These are phyloP conservation scores for Aureobasidium sp. DNA, from an alignment of 2,329 filamentous ascomycete genomes.

Conservation along the genomic window DNA sequence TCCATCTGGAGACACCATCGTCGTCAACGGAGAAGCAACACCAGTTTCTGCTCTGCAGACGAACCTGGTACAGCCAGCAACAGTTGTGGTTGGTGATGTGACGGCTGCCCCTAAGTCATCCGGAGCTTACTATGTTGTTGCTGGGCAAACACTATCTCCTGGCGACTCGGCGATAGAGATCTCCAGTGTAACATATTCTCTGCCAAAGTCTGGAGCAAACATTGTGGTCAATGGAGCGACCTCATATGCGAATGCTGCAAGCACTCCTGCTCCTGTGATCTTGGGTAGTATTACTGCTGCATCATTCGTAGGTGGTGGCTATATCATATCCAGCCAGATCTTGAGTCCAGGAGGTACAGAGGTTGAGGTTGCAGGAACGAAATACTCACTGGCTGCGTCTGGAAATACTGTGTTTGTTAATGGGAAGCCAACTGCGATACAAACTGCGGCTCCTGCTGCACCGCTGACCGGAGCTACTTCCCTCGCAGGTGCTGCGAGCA, in stretches of 20 bases:
- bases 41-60: background rate
- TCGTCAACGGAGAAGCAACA: background rate
- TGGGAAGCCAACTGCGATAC: background rate
- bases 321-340: background rate
- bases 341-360: background rate
- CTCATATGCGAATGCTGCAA: background rate
- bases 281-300: background rate
- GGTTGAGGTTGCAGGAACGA: background rate
- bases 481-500: background rate
- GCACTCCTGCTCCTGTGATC: background rate
- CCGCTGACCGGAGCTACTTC: background rate
- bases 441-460: background rate
- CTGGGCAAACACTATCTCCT: background rate
- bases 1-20: background rate
- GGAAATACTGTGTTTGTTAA: background rate
- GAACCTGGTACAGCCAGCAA: background rate
- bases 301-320: background rate
- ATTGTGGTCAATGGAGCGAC: background rate
- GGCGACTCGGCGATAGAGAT: background rate
- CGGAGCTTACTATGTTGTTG: constrained; percentile 1
- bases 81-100: background rate
- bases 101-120: background rate
- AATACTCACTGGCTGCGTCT: background rate
- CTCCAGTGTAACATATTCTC: background rate
- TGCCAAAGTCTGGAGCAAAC: background rate